phyloP scores from a whole-genome alignment of 1,284 basidiomycete species.

The Bondarzewia mesenterica region DNA sequence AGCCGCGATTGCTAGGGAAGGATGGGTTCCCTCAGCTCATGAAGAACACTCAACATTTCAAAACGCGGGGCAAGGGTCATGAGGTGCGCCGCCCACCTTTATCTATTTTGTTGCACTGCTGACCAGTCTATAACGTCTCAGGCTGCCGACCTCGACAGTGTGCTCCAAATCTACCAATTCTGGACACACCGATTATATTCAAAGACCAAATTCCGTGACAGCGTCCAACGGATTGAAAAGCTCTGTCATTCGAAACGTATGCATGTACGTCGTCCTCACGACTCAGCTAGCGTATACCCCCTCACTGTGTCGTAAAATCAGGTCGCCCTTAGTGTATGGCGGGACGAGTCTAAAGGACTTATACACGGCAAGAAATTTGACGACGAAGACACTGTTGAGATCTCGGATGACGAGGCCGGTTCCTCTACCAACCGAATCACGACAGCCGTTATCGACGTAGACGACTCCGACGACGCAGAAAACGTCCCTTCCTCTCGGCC shows the following conservation, averaged over 20 bases:
- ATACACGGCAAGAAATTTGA: constrained; percentile 25
- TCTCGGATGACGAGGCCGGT: constrained; percentile 14
- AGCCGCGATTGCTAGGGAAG: constrained; percentile 59
- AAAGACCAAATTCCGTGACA: constrained; percentile 78
- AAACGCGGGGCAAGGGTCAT: constrained; percentile 78
- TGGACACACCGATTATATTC: constrained; percentile 92
- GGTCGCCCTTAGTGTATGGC: constrained; percentile 68
- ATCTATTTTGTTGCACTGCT: neutral
- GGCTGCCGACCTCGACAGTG: constrained; percentile 67
- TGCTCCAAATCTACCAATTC: constrained; percentile 81
- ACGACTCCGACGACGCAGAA: constrained; percentile 7
- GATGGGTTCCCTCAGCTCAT: constrained; percentile 76
- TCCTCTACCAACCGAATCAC: neutral
- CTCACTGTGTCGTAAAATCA: constrained; percentile 18
- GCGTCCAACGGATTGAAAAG: constrained; percentile 75
- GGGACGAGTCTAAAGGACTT: constrained; percentile 57
- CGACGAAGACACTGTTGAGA: constrained; percentile 19
- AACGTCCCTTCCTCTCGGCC: neutral
- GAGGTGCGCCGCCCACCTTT: constrained; percentile 50
- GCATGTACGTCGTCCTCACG: constrained; percentile 47
- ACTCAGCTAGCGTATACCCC: no score
- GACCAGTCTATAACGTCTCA: no score
- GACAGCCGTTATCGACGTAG: constrained; percentile 1
- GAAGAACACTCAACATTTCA: constrained; percentile 66
- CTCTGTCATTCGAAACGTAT: constrained; percentile 78